phyloP scores from a whole-genome alignment of 768 basidiomycete genomes.

The Russula emetica region DNA sequence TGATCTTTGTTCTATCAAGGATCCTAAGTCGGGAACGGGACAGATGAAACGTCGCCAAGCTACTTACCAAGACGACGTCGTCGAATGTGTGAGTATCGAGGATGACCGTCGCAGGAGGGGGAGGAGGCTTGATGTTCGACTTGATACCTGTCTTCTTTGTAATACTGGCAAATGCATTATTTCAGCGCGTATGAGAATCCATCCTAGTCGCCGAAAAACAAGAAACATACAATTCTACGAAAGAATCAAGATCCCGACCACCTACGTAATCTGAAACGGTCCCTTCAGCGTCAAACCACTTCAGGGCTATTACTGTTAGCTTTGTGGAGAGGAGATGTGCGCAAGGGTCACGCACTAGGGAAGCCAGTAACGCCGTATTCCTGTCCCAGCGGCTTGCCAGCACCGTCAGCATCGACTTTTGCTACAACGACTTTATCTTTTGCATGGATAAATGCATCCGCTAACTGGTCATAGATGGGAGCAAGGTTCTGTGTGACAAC shows the following conservation, averaged over 20 bases:
- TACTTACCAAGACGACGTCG: constrained; percentile 59
- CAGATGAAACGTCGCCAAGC: not conserved
- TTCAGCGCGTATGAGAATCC: not conserved
- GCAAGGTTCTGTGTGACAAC: constrained; percentile 63
- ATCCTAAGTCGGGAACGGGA: not conserved
- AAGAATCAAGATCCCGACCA: constrained; percentile 74
- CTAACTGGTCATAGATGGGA: constrained; percentile 83
- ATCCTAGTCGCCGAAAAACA: constrained; percentile 2
- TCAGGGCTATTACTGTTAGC: constrained; percentile 58
- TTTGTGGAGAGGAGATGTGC: constrained; percentile 8
- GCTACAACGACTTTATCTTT: constrained; percentile 85
- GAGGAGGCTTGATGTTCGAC: constrained; percentile 83
- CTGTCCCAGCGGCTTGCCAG: constrained; percentile 67
- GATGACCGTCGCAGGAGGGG: constrained; percentile 63
- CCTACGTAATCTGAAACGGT: constrained; percentile 62
- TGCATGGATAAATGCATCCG: constrained; percentile 73
- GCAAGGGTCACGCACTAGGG: constrained; percentile 60
- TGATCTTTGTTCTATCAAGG: constrained; percentile 51
- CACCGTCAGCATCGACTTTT: constrained; percentile 91
- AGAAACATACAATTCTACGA: constrained; percentile 64
- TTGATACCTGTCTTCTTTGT: constrained; percentile 72
- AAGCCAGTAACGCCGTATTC: constrained; percentile 79
- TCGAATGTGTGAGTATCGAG: constrained; percentile 74
- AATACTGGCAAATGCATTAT: constrained; percentile 46
- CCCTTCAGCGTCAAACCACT: constrained; percentile 77